Evolutionary conservation across 1,139 yeast species (phyloP).

Genomic region (Protomyces lactucae-debilis): DNA sequence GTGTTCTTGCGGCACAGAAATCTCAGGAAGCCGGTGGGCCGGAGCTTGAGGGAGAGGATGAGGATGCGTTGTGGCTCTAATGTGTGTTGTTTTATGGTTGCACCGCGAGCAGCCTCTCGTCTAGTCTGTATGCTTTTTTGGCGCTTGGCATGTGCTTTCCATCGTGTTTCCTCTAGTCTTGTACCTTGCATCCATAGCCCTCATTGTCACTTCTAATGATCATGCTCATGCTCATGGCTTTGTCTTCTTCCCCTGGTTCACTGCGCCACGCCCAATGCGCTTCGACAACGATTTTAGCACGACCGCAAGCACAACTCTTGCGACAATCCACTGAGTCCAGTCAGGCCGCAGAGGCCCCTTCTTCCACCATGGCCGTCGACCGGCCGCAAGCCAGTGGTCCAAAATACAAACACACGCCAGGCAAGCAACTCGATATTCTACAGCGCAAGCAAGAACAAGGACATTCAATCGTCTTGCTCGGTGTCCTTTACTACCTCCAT

Average conservation of each 20-base stretch:
- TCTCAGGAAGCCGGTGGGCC: not conserved
- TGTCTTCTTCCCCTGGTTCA: too few relatives aligned
- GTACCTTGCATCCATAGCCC: too few relatives aligned
- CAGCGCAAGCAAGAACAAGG: not conserved
- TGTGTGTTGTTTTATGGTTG: not conserved
- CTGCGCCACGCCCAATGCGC: too few relatives aligned
- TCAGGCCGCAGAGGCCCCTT: too few relatives aligned
- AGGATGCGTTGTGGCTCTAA: not conserved
- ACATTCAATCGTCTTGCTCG: not conserved
- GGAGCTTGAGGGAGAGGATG: not conserved
- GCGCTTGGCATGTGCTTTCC: too few relatives aligned
- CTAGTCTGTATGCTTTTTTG: too few relatives aligned
- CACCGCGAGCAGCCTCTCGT: too few relatives aligned
- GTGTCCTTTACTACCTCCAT: not conserved
- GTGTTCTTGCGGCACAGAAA: not conserved
- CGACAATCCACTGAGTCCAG: too few relatives aligned
- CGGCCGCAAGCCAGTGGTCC: not conserved
- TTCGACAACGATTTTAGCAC: too few relatives aligned
- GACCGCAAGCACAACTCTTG: too few relatives aligned
- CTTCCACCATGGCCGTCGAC: not conserved
- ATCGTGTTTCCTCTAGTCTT: too few relatives aligned
- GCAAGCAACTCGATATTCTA: not conserved
- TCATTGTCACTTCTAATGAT: not conserved
- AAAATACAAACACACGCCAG: not conserved
- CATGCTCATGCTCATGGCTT: not conserved